Evolutionary conservation across 169 alveolate species (phyloP).

Genomic region (Babesia sp.): DNA sequence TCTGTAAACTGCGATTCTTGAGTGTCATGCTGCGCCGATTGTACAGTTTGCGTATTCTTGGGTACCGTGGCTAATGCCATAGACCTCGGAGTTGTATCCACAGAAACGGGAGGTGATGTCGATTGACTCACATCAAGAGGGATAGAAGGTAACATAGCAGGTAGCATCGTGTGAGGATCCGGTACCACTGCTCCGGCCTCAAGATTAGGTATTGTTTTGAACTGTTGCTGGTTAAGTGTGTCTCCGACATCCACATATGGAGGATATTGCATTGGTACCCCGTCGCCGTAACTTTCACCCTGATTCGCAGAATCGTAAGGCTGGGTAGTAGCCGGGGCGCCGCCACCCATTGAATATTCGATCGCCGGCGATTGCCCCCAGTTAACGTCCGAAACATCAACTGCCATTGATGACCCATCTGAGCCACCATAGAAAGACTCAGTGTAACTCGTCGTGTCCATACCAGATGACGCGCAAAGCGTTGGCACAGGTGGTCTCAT

Average conservation of each 20-base stretch:
- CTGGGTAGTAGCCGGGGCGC: not conserved
- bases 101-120: not conserved
- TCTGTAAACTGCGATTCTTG: not conserved
- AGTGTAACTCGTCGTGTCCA: constrained; percentile 10
- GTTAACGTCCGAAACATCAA: not conserved
- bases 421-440: not conserved
- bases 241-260: constrained; percentile 6
- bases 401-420: not conserved
- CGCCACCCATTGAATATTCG: constrained; percentile 6
- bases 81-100: not conserved
- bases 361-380: constrained; percentile 16
- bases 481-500: not conserved
- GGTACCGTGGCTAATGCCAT: too few relatives aligned
- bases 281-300: not conserved
- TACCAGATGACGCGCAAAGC: not conserved
- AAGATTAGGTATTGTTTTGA: too few relatives aligned
- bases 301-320: too few relatives aligned
- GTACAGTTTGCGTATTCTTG: not conserved
- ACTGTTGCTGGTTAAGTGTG: not conserved
- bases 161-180: not conserved
- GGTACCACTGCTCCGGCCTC: not conserved
- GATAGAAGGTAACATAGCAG: not conserved
- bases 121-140: not conserved
- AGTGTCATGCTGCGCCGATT: not conserved
- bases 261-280: not conserved